These are phyloP conservation scores for Scleroderma citrinum DNA, from an alignment of 768 basidiomycete species.

Conservation along the genomic window DNA sequence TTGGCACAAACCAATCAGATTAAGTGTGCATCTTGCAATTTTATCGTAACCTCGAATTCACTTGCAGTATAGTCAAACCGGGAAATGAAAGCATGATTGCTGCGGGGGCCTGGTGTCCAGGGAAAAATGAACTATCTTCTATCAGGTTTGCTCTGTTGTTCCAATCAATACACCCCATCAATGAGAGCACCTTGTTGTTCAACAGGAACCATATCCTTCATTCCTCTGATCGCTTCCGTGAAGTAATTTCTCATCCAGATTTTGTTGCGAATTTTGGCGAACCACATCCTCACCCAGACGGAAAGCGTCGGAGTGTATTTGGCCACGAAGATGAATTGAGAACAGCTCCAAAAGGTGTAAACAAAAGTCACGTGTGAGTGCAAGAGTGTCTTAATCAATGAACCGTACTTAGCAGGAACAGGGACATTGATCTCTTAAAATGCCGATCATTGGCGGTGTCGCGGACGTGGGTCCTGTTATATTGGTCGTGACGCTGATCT, in stretches of 20 bases:
- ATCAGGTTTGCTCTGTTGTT: slow-evolving; percentile 46
- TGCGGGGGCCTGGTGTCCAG: slow-evolving; percentile 76
- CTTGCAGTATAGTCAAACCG: slow-evolving; percentile 46
- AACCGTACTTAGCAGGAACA: slow-evolving; percentile 19
- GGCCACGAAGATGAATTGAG: slow-evolving; percentile 86
- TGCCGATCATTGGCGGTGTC: slow-evolving; percentile 72
- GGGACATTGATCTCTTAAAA: slow-evolving; percentile 90
- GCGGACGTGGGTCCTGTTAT: slow-evolving; percentile 40
- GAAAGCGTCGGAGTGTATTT: slow-evolving; percentile 70
- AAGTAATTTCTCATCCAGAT: slow-evolving; percentile 55
- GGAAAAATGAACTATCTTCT: slow-evolving; percentile 69
- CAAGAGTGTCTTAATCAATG: neutral
- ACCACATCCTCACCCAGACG: slow-evolving; percentile 54
- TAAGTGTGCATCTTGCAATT: slow-evolving; percentile 11
- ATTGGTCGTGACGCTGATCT: neutral
- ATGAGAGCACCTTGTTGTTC: neutral
- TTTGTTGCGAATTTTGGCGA: slow-evolving; percentile 80
- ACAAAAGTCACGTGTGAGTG: slow-evolving; percentile 69
- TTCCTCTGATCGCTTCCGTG: slow-evolving; percentile 55
- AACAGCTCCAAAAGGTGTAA: slow-evolving; percentile 84
- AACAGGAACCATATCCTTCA: slow-evolving; percentile 56
- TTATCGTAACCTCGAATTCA: neutral
- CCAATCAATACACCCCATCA: neutral
- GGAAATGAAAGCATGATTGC: slow-evolving; percentile 69
- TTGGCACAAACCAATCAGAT: slow-evolving; percentile 8